Evolutionary conservation across 2,329 filamentous ascomycete species (phyloP), one percentile per base, ranked within the genome.

Genomic region (Cytospora schulzeri): DNA sequence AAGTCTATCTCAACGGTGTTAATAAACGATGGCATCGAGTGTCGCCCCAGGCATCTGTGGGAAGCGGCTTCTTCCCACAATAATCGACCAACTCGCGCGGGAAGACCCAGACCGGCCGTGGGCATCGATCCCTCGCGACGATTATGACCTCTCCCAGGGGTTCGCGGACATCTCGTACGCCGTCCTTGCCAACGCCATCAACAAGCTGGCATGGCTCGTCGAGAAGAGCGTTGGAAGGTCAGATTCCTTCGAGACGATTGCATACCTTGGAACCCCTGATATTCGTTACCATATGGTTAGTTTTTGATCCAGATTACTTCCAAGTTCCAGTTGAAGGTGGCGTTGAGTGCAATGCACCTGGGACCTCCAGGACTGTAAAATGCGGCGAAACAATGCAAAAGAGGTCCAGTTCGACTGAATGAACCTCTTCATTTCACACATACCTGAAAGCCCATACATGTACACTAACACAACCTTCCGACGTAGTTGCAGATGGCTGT

Each of bases 141-240:
- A 70, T 56, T 63, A 66, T n/a, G 65, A 69, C 28, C 38, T 70
- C 14, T 38, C 69, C 0, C 35, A 35, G n/a, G 69, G 69, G 4
- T 69, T 69, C 41, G 66, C 67, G 35, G 69, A 70, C 29, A 67
- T 70, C 48, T 65, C 45, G 33, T 70, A 64, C 38, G 54, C n/a
- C 5, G 31, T 26, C 12, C 35, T 70, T 14, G 69, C 69, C 35
- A 68, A 67, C 22, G 68, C 69, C 3, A 62, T 70, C 62, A 66
- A 70, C 63, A 67, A 63, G 48, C 29, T 70, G 28, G 67, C 69
- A 9, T 68, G 66, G 66, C 41, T 68, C 29, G 65, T 70, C 33
- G 60, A 66, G 33, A 31, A 52, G 1, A n/a, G 60, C 6, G 26
- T 70, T 26, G 67, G 68, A 9, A 51, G 59, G 7, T 69, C 68